Evolutionary conservation across 2,329 filamentous ascomycete genomes (phyloP).

Genomic region (Penicillium hesseltinei): DNA sequence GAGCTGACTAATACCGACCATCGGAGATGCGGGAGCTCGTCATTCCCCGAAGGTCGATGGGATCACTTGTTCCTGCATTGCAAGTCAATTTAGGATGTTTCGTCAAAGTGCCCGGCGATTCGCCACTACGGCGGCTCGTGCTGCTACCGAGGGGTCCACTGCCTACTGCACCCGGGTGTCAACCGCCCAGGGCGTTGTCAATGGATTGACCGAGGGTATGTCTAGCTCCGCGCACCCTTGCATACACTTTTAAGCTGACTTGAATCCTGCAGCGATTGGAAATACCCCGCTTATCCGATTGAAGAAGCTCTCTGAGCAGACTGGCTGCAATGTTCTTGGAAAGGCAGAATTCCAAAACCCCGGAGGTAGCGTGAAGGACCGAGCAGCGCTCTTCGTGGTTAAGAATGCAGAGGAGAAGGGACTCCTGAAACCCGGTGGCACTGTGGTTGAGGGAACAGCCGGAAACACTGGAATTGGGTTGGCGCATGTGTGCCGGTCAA

Average conservation of each 20-base stretch:
- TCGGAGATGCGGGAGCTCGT: constrained; percentile 18
- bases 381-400: constrained; percentile 90
- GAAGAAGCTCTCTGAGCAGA: constrained; percentile 82
- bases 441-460: constrained; percentile 93
- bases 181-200: constrained; percentile 73
- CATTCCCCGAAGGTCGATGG: constrained; percentile 4
- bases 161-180: constrained; percentile 70
- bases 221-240: constrained; percentile 2
- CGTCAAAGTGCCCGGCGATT: constrained; percentile 67
- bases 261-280: constrained; percentile 71
- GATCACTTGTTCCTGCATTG: constrained; percentile 9
- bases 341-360: constrained; percentile 99
- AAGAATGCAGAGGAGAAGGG: constrained; percentile 89
- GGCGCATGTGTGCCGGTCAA: constrained; percentile 89
- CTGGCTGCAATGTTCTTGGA: constrained; percentile 88
- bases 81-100: constrained; percentile 57
- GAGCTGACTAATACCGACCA: constrained; percentile 26
- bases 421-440: constrained; percentile 78
- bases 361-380: constrained; percentile 92
- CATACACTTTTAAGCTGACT: background rate
- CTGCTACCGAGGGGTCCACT: constrained; percentile 49
- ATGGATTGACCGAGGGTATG: constrained; percentile 78
- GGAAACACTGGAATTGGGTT: constrained; percentile 98
- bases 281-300: constrained; percentile 94
- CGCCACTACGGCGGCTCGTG: constrained; percentile 60